These are phyloP conservation scores for Pinus albicaulis DNA, from an alignment of 75 land plant species.

Conservation along the genomic window DNA sequence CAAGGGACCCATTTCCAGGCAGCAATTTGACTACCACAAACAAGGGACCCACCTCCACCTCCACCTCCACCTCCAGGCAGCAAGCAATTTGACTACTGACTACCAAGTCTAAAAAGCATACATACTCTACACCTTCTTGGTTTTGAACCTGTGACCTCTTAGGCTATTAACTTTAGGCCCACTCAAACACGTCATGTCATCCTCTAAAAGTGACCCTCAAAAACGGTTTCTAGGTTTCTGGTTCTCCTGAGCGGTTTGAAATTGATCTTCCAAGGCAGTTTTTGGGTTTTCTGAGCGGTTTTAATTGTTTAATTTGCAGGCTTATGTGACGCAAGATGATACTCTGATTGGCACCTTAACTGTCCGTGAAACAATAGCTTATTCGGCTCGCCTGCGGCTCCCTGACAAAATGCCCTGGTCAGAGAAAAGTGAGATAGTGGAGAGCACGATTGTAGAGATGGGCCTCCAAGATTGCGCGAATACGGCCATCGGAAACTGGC, in stretches of 20 bases:
- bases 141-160: too few species aligned
- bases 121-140: too few species aligned
- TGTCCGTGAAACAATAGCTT: slow-evolving; percentile 75
- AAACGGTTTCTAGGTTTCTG: not conserved
- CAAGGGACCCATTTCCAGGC: too few species aligned
- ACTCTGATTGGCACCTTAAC: slow-evolving; percentile 86
- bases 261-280: not conserved
- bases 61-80: too few species aligned
- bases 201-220: too few species aligned
- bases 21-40: too few species aligned
- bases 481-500: slow-evolving; percentile 96
- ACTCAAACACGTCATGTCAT: too few species aligned
- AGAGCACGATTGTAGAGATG: slow-evolving; percentile 91
- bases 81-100: too few species aligned
- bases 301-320: slow-evolving; percentile 38
- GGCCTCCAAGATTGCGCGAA: slow-evolving; percentile 96
- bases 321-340: slow-evolving; percentile 95
- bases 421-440: slow-evolving; percentile 77
- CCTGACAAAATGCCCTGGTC: slow-evolving; percentile 65
- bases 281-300: not conserved
- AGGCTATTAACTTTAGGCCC: too few species aligned
- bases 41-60: too few species aligned
- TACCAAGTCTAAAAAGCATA: too few species aligned
- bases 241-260: not conserved
- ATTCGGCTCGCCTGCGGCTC: slow-evolving; percentile 85